Base-by-base conservation (phyloP, 805 yeast species). In the Ogataea trehaloabstinens region DNA sequence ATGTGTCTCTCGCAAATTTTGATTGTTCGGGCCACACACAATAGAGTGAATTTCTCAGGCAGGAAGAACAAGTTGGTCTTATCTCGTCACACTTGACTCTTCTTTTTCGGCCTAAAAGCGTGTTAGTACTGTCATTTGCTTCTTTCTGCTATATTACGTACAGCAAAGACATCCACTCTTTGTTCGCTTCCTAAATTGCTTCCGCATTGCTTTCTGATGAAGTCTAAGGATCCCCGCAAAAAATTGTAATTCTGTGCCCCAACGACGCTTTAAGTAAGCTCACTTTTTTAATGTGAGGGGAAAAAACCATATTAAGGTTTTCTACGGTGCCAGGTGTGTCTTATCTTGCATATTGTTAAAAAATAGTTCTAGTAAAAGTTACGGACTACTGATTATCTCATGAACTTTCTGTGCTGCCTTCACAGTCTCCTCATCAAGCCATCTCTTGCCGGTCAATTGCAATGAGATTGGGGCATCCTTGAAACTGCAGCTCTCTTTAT, bases 371-470 rank as follows among this genome's bases (percentile, higher is more conserved):
- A n/a, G n/a, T n/a, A n/a, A n/a, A n/a, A n/a, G n/a, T n/a, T n/a
- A n/a, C n/a, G n/a, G n/a, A n/a, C 38, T 33, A 31, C 41, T 19
- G 31, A 56, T 37, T 18, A 63, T 53, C 15, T 58, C 56, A 15
- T 58, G 66, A 24, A 73, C 47, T 13, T 64, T 61, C 46, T 65
- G 65, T 5, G 73, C 61, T 4, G 73, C 74, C 31, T 70, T 70
- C 30, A 75, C 64, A 6, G 69, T 63, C 13, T 62, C 66, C 47
- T 75, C 80, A 45, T 74, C 80, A 16, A 61, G 59, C 63, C 68
- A 74, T 34, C 80, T 61, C 51, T 65, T 69, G 19, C 79, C 80
- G 10, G 69, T 67, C 29, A 76, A 58, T 36, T 76, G 78, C 46
- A 75, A 56, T 3, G 67, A 70, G 32, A 76, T 68, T n/a, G 80